Evolutionary conservation across 2,329 filamentous ascomycete genomes (phyloP).

Genomic region (Neopestalotiopsis clavispora): DNA sequence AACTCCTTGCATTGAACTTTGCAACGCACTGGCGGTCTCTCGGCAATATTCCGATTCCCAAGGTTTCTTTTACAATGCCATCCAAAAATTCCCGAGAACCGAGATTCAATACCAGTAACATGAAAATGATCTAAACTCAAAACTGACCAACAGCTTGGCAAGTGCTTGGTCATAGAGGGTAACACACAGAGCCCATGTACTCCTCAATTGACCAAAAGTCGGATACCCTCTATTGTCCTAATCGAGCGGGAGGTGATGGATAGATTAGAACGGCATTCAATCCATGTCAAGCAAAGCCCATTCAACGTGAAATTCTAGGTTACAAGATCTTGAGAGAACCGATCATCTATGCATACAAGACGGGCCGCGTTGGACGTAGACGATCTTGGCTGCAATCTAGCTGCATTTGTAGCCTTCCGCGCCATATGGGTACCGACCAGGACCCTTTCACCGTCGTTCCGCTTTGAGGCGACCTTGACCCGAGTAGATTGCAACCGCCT

Average conservation of each 20-base stretch:
- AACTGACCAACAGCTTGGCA: neutral
- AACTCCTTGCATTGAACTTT: neutral
- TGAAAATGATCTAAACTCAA: neutral
- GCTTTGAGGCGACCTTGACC: neutral
- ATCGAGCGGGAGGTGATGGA: neutral
- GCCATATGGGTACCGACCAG: slow-evolving; percentile 12
- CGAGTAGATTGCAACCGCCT: slow-evolving; percentile 8
- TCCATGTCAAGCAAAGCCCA: neutral
- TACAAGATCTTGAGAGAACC: neutral
- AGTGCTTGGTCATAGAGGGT: neutral
- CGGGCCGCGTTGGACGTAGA: slow-evolving; percentile 3
- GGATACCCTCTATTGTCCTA: neutral
- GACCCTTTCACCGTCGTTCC: slow-evolving; percentile 12
- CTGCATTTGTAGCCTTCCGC: slow-evolving; percentile 8
- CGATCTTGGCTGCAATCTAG: slow-evolving; percentile 1
- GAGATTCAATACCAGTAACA: neutral
- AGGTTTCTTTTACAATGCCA: neutral
- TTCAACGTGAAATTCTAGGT: neutral
- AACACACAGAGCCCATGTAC: neutral
- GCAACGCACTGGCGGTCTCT: neutral
- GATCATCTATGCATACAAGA: neutral
- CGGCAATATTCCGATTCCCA: neutral
- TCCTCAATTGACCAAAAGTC: neutral
- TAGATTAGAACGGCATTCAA: neutral
- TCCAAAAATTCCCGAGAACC: neutral